A percentile compares a stretch with the other conserved stretches of the same genome.
phyloP scores from a whole-genome alignment of 2,329 filamentous ascomycete genomes.

The Fusarium pseudoanthophilum region DNA sequence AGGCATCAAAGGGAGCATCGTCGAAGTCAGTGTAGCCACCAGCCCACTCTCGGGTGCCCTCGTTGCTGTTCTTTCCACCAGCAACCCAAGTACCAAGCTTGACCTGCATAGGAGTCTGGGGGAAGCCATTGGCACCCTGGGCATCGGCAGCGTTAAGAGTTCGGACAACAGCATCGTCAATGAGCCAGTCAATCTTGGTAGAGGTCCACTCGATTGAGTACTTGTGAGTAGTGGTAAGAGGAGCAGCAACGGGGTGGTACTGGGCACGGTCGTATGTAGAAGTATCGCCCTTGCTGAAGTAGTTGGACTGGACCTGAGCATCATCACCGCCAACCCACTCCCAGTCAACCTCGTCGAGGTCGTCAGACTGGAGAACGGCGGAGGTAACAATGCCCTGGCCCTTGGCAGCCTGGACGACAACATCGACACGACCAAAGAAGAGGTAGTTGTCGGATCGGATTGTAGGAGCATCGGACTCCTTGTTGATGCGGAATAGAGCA shows the following conservation, averaged over 20 bases:
- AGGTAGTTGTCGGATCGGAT: conserved; percentile 87
- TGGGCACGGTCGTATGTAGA: conserved; percentile 76
- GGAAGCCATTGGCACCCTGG: conserved; percentile 67
- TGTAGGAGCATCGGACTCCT: conserved; percentile 73
- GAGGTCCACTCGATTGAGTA: conserved; percentile 77
- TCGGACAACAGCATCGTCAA: conserved; percentile 71
- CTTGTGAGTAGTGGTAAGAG: conserved; percentile 69
- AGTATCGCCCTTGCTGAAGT: conserved; percentile 80
- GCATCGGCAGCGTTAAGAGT: conserved; percentile 70
- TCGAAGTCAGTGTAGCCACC: conserved; percentile 69
- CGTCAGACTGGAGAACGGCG: conserved; percentile 88
- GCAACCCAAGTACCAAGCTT: conserved; percentile 76
- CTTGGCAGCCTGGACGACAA: conserved; percentile 79
- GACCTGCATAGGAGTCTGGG: conserved; percentile 79
- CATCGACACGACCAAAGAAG: conserved; percentile 92
- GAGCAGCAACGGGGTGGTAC: conserved; percentile 67
- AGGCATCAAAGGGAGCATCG: conserved; percentile 63
- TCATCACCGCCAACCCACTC: conserved; percentile 88
- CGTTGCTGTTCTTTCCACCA: conserved; percentile 65
- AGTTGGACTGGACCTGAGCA: conserved; percentile 85
- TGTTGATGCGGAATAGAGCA: conserved; percentile 73
- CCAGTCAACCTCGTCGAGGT: conserved; percentile 90
- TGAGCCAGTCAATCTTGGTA: conserved; percentile 70
- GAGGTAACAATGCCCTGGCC: conserved; percentile 91
- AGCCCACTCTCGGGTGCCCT: conserved; percentile 78